These are phyloP conservation scores for Adansonia madagascariensis DNA, from an alignment of 441 rosid genomes.

Conservation along the genomic window DNA sequence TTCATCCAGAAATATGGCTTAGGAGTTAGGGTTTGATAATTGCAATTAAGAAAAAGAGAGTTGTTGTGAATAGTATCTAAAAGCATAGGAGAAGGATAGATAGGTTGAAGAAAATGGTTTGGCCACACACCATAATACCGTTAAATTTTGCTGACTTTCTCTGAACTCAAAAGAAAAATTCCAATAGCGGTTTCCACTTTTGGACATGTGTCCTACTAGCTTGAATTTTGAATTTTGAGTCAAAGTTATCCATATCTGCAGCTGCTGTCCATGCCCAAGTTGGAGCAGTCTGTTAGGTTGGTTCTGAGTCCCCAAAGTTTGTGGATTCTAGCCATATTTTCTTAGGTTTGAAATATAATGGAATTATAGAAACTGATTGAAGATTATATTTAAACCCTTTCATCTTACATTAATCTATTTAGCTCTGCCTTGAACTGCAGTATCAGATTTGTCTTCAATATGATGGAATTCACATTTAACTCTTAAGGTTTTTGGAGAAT, in stretches of 20 bases:
- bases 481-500: neutral
- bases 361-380: neutral
- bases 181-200: neutral
- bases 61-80: neutral
- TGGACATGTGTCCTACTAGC: neutral
- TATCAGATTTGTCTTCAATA: neutral
- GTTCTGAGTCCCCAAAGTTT: neutral
- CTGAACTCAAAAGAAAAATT: neutral
- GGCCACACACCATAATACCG: neutral
- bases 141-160: neutral
- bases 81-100: neutral
- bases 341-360: neutral
- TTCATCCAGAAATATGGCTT: neutral
- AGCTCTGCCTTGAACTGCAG: neutral
- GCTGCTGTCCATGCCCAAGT: neutral
- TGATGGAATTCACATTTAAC: neutral
- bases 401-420: neutral
- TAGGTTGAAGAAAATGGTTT: neutral
- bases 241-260: neutral
- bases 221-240: neutral
- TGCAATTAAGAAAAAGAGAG: neutral
- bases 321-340: neutral
- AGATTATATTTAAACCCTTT: neutral
- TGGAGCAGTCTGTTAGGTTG: neutral
- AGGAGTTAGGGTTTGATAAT: neutral